Conservation (phyloP, 768 basidiomycete genomes). For the Aureoboletus auriporus region DNA sequence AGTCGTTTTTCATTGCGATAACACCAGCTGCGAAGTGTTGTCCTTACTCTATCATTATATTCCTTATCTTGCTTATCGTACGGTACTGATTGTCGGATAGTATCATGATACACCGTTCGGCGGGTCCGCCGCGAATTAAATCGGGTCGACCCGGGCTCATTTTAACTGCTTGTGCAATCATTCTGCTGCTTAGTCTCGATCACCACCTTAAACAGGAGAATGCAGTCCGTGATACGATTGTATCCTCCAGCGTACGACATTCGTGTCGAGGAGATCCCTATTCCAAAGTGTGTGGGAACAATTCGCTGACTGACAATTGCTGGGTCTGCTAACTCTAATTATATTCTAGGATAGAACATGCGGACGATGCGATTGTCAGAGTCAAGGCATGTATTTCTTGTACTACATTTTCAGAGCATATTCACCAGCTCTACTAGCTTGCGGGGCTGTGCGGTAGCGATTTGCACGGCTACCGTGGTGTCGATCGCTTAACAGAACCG, state of each 20-base stretch:
- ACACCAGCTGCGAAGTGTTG: too few relatives aligned
- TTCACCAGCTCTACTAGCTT: conserved; percentile 36
- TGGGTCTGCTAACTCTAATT: not conserved
- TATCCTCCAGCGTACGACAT: conserved; percentile 69
- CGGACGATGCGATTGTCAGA: conserved; percentile 78
- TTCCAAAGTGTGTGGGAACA: conserved; percentile 46
- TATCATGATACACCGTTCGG: too few relatives aligned
- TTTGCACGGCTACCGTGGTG: conserved; percentile 70
- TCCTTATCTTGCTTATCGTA: too few relatives aligned
- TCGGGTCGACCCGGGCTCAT: too few relatives aligned
- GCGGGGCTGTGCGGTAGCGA: conserved; percentile 73
- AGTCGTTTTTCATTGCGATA: too few relatives aligned
- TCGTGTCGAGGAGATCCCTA: conserved; percentile 57
- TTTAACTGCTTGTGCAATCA: too few relatives aligned
- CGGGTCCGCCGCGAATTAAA: too few relatives aligned
- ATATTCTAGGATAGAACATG: conserved; percentile 56
- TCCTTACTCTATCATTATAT: too few relatives aligned
- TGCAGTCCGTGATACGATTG: conserved; percentile 44
- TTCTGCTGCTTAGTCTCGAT: too few relatives aligned
- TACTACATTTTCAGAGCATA: not conserved
- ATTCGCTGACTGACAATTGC: not conserved
- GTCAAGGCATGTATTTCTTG: conserved; percentile 45
- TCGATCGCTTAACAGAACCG: conserved; percentile 49
- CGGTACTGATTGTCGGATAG: too few relatives aligned
- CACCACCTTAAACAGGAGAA: not conserved